A percentile compares a stretch with the other conserved stretches of the same genome.
These are phyloP conservation scores for Pseudopithomyces maydicus DNA, from an alignment of 2,329 filamentous ascomycete genomes.

Conservation along the genomic window DNA sequence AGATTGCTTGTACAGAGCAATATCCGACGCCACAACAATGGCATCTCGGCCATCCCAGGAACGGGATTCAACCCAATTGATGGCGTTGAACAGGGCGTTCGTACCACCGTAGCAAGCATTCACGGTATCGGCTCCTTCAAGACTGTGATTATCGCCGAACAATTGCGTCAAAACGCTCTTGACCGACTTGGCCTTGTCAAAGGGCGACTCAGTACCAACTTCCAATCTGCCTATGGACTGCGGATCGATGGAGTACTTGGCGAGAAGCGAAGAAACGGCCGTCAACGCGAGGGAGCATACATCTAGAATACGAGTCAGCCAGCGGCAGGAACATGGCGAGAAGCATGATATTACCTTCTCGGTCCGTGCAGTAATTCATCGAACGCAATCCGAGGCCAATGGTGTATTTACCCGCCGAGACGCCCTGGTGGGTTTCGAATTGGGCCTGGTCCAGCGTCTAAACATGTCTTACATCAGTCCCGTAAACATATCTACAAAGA, in stretches of 20 bases:
- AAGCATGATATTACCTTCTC: constrained; percentile 50
- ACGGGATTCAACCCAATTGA: constrained; percentile 61
- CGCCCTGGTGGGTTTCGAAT: constrained; percentile 61
- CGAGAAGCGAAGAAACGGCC: constrained; percentile 56
- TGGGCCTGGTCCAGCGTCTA: constrained; percentile 60
- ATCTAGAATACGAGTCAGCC: constrained; percentile 42
- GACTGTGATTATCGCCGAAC: constrained; percentile 57
- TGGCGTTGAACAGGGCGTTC: constrained; percentile 59
- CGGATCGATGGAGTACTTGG: constrained; percentile 58
- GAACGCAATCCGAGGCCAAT: constrained; percentile 60
- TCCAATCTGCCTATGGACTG: constrained; percentile 57
- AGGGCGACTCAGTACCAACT: constrained; percentile 59
- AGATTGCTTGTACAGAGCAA: constrained; percentile 61
- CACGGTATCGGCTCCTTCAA: constrained; percentile 59
- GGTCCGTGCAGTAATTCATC: constrained; percentile 61
- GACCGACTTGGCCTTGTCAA: constrained; percentile 61
- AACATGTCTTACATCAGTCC: constrained; percentile 12
- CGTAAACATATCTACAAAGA: neutral
- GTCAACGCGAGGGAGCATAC: constrained; percentile 60
- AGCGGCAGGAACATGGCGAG: constrained; percentile 5
- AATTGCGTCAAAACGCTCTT: constrained; percentile 60
- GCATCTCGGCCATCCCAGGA: constrained; percentile 59
- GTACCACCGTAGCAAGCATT: constrained; percentile 61
- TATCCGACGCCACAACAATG: constrained; percentile 59
- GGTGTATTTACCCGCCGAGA: constrained; percentile 58